These are phyloP conservation scores for Chrysanthemum seticuspe DNA, from an alignment of 129 eudicot genomes.

Conservation along the genomic window DNA sequence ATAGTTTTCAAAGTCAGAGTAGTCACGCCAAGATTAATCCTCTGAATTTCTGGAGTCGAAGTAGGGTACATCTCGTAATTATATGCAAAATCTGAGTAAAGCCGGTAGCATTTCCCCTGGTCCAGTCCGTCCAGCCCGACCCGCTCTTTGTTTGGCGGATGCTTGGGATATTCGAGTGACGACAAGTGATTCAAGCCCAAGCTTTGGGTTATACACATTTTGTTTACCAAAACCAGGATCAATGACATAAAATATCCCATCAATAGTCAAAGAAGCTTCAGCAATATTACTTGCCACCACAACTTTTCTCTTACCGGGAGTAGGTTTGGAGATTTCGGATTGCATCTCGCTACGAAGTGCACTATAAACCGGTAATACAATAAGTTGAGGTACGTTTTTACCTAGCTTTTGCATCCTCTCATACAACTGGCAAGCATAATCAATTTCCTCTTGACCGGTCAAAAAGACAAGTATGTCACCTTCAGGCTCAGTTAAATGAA, in stretches of 20 bases:
- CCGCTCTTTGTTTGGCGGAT: slow-evolving; percentile 62
- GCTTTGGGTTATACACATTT: slow-evolving; percentile 80
- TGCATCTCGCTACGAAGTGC: slow-evolving; percentile 10
- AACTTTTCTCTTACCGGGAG: too few relatives aligned
- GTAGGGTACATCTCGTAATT: slow-evolving; percentile 85
- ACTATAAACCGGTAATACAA: not conserved
- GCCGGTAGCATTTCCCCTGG: slow-evolving; percentile 80
- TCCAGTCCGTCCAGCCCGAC: slow-evolving; percentile 35
- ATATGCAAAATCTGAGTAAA: slow-evolving; percentile 72
- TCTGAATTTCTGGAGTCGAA: slow-evolving; percentile 20
- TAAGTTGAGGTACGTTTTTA: slow-evolving; percentile 48
- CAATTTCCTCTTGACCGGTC: slow-evolving; percentile 96
- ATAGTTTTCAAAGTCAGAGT: too few relatives aligned
- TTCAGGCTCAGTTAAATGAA: slow-evolving; percentile 84
- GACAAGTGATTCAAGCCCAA: slow-evolving; percentile 75
- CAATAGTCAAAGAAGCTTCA: slow-evolving; percentile 20
- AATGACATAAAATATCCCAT: too few relatives aligned
- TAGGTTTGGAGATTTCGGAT: too few relatives aligned
- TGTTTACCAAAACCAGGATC: slow-evolving; percentile 36
- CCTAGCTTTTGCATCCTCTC: slow-evolving; percentile 29
- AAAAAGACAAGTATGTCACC: slow-evolving; percentile 87
- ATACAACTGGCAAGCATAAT: slow-evolving; percentile 67
- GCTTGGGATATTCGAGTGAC: slow-evolving; percentile 88
- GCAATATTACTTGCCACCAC: too few relatives aligned
- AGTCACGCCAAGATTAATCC: too few relatives aligned